Evolutionary conservation across 2,329 filamentous ascomycete genomes (phyloP).

Genomic region (Beauveria sp.): DNA sequence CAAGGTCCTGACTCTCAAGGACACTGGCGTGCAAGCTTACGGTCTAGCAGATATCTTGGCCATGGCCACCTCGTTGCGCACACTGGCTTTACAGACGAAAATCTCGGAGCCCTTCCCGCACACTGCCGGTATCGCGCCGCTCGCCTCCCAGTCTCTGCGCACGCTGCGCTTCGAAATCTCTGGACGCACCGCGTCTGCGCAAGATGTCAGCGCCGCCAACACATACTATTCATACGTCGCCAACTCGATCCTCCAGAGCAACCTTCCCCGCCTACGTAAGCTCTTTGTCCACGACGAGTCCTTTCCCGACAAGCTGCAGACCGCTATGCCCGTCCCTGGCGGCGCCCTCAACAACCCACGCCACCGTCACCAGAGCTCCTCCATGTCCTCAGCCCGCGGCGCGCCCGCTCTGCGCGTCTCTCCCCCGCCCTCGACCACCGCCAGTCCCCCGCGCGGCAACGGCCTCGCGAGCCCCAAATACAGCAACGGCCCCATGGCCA

Average conservation of each 20-base stretch:
- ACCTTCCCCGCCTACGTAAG: slow-evolving; percentile 63
- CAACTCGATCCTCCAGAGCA: slow-evolving; percentile 68
- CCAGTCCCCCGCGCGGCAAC: slow-evolving; percentile 7
- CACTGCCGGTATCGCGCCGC: slow-evolving; percentile 44
- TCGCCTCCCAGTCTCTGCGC: slow-evolving; percentile 61
- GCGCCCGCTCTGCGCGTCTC: slow-evolving; percentile 19
- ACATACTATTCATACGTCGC: slow-evolving; percentile 82
- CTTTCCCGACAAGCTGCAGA: slow-evolving; percentile 73
- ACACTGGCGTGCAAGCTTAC: slow-evolving; percentile 61
- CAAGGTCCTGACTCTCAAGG: slow-evolving; percentile 59
- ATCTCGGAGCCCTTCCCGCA: slow-evolving; percentile 43
- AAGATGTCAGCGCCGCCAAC: slow-evolving; percentile 46
- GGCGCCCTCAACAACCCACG: slow-evolving; percentile 24
- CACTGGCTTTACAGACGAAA: slow-evolving; percentile 46
- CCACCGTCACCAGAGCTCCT: slow-evolving; percentile 22
- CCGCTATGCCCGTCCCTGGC: slow-evolving; percentile 59
- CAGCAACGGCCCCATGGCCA: slow-evolving; percentile 16
- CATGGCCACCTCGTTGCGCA: slow-evolving; percentile 48
- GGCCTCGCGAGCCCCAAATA: slow-evolving; percentile 13
- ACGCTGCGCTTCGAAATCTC: slow-evolving; percentile 80
- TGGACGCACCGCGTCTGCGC: slow-evolving; percentile 46
- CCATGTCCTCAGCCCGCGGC: slow-evolving; percentile 20
- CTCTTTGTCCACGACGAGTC: slow-evolving; percentile 81
- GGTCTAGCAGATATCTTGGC: slow-evolving; percentile 54
- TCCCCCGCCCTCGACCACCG: slow-evolving; percentile 8